Evolutionary conservation across 495 filamentous ascomycete species (phyloP).

Genomic region (Podospora pseudocomata): DNA sequence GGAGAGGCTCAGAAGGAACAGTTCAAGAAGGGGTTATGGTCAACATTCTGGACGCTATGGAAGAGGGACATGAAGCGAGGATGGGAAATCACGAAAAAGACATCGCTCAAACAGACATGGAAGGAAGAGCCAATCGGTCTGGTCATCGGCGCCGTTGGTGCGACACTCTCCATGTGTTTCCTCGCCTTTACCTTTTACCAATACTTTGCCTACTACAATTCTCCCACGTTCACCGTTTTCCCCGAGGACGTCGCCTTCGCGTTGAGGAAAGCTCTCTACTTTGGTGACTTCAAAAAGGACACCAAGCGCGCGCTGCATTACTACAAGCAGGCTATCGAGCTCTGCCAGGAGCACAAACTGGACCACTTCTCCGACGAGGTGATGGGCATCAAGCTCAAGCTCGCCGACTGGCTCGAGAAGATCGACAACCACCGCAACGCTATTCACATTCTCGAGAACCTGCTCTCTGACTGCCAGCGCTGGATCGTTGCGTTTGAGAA

Average conservation of each 20-base stretch:
- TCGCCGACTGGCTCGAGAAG: slow-evolving; percentile 75
- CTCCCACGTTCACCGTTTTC: slow-evolving; percentile 56
- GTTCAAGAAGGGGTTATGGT: slow-evolving; percentile 21
- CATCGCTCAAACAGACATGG: slow-evolving; percentile 28
- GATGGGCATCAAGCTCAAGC: slow-evolving; percentile 78
- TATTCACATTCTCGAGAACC: slow-evolving; percentile 67
- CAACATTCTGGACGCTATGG: slow-evolving; percentile 14
- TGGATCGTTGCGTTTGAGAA: slow-evolving; percentile 60
- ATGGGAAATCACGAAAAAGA: slow-evolving; percentile 30
- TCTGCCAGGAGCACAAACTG: slow-evolving; percentile 67
- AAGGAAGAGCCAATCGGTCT: slow-evolving; percentile 41
- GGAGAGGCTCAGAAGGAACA: slow-evolving; percentile 9
- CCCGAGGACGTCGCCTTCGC: slow-evolving; percentile 74
- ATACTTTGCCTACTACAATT: slow-evolving; percentile 66
- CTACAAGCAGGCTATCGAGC: slow-evolving; percentile 70
- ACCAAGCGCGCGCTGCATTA: slow-evolving; percentile 72
- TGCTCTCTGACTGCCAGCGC: slow-evolving; percentile 56
- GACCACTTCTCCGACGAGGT: slow-evolving; percentile 88
- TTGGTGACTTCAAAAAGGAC: slow-evolving; percentile 68
- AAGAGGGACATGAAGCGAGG: slow-evolving; percentile 24
- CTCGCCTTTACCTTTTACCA: slow-evolving; percentile 2
- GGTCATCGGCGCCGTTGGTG: slow-evolving; percentile 35
- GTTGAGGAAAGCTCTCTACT: slow-evolving; percentile 83
- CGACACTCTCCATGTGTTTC: neutral
- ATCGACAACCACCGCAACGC: slow-evolving; percentile 61